Evolutionary conservation across 169 alveolate species (phyloP).

Genomic region (Plasmodium knowlesi): DNA sequence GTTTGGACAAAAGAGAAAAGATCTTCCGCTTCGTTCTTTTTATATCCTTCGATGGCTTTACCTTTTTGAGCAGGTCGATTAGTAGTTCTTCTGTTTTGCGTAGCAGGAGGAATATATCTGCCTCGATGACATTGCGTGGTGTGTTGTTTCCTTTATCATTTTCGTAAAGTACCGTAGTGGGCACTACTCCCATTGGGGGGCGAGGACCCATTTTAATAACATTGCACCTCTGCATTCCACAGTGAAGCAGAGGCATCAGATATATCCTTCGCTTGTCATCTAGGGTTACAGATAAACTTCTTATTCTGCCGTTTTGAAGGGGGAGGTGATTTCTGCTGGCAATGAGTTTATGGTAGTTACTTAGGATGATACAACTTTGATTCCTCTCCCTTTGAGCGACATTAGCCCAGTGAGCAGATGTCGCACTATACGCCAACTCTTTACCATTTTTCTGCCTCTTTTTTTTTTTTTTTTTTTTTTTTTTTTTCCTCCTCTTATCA

Average conservation of each 20-base stretch:
- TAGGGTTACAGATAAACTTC: background rate
- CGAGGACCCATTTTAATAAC: background rate
- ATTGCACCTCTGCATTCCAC: background rate
- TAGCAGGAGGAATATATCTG: background rate
- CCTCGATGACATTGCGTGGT: background rate
- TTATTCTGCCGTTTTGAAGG: background rate
- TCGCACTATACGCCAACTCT: background rate
- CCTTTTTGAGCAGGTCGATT: conserved; percentile 25
- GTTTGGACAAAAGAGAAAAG: conserved; percentile 22
- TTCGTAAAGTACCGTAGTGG: background rate
- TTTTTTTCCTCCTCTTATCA: background rate
- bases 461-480: background rate
- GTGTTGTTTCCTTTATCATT: background rate
- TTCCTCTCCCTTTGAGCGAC: background rate
- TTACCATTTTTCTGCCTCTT: background rate
- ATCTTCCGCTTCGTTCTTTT: conserved; percentile 29
- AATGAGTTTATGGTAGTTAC: background rate
- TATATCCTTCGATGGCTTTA: conserved; percentile 63
- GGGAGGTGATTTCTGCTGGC: background rate
- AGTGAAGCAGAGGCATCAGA: background rate
- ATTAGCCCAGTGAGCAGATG: too few species aligned
- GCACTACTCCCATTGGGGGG: background rate
- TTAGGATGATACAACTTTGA: background rate
- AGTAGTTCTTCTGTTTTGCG: conserved; percentile 20
- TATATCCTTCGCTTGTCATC: background rate